Base-by-base conservation (phyloP, 169 alveolate genomes). In the Theileria parva region DNA sequence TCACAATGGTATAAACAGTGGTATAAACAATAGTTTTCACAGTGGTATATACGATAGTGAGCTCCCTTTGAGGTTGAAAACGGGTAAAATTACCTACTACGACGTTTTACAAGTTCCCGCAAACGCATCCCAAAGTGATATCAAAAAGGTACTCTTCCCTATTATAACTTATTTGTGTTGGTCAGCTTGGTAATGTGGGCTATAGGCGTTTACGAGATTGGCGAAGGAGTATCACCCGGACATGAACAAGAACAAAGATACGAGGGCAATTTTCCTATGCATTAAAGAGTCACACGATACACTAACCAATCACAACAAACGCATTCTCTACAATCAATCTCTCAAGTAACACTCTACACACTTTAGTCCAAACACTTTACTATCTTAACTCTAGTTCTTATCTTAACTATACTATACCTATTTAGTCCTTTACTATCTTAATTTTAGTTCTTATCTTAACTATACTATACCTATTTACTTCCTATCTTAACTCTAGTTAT, bases 191-290 rank as follows among this genome's bases (percentile, higher is more conserved):
- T n/a, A n/a, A n/a, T n/a, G n/a, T n/a, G n/a, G n/a, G n/a, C n/a
- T n/a, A 27, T 51, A 85, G 91, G 91, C 91, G 0, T 85, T 57
- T 73, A 44, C 77, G 27, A 44, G 66, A 19, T 63, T 85, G 23
- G 91, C 71, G 13, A 85, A 85, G 79, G 67, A 25, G 53, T 61
- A 85, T 32, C 91, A 85, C 77, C 91, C 91, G 2, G 91, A 85
- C 48, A 30, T 68, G 0, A 77, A 72, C 78, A 78, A 70, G 27
- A 51, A 50, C 39, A 51, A 25, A 2, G 77, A 74, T 67, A 72
- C 80, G 28, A 71, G 61, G 15, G 32, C 59, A 1, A 74, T 78
- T 21, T 85, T 85, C 84, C 70, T 85, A 3, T 60, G 80, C 37
- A 85, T 85, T 79, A 85, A 78, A 79, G 87, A 85, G 17, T 85